These are phyloP conservation scores for Trichomonas tenax DNA, from an alignment of 208 protist genomes.

Conservation along the genomic window DNA sequence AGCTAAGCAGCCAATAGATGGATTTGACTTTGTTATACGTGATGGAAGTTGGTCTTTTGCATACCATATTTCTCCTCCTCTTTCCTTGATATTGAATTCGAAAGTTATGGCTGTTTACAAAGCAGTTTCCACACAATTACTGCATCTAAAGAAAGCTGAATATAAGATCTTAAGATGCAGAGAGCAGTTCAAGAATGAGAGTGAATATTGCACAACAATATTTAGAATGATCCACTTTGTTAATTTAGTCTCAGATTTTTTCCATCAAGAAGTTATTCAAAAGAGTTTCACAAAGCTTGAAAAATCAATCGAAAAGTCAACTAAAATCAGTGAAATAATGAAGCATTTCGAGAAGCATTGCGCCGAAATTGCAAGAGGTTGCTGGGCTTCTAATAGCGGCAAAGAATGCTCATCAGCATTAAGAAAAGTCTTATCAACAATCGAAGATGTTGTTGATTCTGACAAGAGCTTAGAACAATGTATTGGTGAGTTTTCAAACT, in stretches of 20 bases:
- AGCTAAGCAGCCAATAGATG: not conserved
- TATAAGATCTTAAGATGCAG: not conserved
- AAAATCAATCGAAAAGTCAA: not conserved
- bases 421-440: not conserved
- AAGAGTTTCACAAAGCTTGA: not conserved
- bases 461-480: not conserved
- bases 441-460: not conserved
- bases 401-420: not conserved
- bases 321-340: not conserved
- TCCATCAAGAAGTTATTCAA: not conserved
- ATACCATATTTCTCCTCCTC: not conserved
- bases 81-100: not conserved
- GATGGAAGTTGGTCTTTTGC: not conserved
- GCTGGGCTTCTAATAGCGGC: not conserved
- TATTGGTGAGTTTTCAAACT: not conserved
- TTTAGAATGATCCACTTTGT: slow-evolving; percentile 2
- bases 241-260: not conserved
- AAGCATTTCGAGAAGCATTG: not conserved
- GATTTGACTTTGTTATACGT: not conserved
- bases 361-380: not conserved
- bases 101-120: not conserved
- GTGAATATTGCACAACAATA: not conserved
- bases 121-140: not conserved
- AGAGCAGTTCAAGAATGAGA: not conserved
- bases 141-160: not conserved